A percentile compares a stretch with the other conserved stretches of the same genome.
Conservation (phyloP, 2,329 filamentous ascomycete species). For the Aspergillus neotritici region DNA sequence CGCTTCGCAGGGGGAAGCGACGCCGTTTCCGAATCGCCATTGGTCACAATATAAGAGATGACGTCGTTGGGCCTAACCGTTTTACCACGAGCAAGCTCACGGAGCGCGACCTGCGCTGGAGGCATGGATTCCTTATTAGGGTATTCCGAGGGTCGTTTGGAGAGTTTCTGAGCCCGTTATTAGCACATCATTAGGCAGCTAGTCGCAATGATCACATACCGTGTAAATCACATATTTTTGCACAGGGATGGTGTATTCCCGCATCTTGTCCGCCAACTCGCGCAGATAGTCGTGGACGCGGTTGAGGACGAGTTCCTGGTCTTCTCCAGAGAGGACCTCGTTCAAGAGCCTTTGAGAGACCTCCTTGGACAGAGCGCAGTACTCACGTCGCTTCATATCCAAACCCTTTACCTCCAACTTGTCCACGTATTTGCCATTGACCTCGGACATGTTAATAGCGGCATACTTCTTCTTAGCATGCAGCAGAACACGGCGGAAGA, state of each 20-base stretch:
- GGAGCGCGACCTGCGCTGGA: slow-evolving; percentile 89
- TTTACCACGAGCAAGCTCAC: slow-evolving; percentile 81
- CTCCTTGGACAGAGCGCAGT: slow-evolving; percentile 91
- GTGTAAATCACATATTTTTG: slow-evolving; percentile 97
- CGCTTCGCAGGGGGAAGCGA: slow-evolving; percentile 69
- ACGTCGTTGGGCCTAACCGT: slow-evolving; percentile 89
- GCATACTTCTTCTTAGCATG: slow-evolving; percentile 99
- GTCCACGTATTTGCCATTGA: slow-evolving; percentile 83
- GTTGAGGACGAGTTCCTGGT: slow-evolving; percentile 78
- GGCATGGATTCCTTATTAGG: slow-evolving; percentile 94
- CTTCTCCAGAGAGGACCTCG: slow-evolving; percentile 89
- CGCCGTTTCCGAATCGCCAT: slow-evolving; percentile 56
- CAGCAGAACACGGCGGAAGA: slow-evolving; percentile 86
- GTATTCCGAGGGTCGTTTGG: slow-evolving; percentile 88
- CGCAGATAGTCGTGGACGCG: slow-evolving; percentile 91
- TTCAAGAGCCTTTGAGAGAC: slow-evolving; percentile 86
- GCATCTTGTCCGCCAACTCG: slow-evolving; percentile 80
- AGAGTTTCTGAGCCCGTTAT: slow-evolving; percentile 60
- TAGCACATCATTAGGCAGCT: slow-evolving; percentile 5
- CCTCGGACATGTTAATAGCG: slow-evolving; percentile 85
- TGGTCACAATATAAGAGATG: slow-evolving; percentile 89
- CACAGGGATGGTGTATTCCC: slow-evolving; percentile 65
- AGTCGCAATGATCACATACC: slow-evolving; percentile 29
- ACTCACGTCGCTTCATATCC: slow-evolving; percentile 96
- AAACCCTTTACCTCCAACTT: slow-evolving; percentile 97